phyloP scores from a whole-genome alignment of 2,329 filamentous ascomycete species.

The Hypoxylon sp. region DNA sequence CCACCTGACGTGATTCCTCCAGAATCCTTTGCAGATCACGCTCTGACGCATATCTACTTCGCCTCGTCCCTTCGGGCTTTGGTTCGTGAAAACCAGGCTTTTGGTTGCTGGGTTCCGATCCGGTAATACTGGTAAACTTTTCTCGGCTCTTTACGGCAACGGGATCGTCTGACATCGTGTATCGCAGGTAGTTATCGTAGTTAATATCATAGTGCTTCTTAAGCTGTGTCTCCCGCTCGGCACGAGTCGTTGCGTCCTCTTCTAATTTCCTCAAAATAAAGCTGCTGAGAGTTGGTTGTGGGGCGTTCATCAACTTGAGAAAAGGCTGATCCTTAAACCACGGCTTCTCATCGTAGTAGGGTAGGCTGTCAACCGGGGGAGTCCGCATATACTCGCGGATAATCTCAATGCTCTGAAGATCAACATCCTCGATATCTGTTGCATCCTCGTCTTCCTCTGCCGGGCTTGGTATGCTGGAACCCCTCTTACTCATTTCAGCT shows the following conservation, averaged over 20 bases:
- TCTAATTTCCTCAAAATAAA: slow-evolving; percentile 62
- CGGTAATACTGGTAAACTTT: slow-evolving; percentile 60
- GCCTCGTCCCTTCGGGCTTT: slow-evolving; percentile 63
- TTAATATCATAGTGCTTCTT: slow-evolving; percentile 59
- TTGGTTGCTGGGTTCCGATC: slow-evolving; percentile 51
- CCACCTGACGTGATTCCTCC: slow-evolving; percentile 76
- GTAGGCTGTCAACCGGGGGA: slow-evolving; percentile 66
- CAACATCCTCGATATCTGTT: slow-evolving; percentile 66
- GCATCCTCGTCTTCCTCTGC: slow-evolving; percentile 64
- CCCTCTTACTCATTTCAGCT: slow-evolving; percentile 46
- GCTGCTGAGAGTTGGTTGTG: slow-evolving; percentile 55
- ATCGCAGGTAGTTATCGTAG: slow-evolving; percentile 66
- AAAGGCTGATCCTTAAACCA: slow-evolving; percentile 64
- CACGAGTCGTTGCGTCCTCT: slow-evolving; percentile 55
- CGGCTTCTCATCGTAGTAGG: slow-evolving; percentile 58
- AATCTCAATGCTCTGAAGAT: slow-evolving; percentile 61
- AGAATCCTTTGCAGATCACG: slow-evolving; percentile 78
- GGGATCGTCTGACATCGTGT: slow-evolving; percentile 67
- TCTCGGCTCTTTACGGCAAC: slow-evolving; percentile 66
- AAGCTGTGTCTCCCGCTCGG: slow-evolving; percentile 54
- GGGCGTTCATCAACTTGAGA: slow-evolving; percentile 55
- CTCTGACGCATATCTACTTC: slow-evolving; percentile 75
- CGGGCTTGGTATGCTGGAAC: slow-evolving; percentile 61
- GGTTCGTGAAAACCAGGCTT: slow-evolving; percentile 61
- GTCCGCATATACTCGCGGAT: slow-evolving; percentile 65